Evolutionary conservation across 371 early-diverging fungal genomes (phyloP).

Genomic region (Blastocladiella emersonii): DNA sequence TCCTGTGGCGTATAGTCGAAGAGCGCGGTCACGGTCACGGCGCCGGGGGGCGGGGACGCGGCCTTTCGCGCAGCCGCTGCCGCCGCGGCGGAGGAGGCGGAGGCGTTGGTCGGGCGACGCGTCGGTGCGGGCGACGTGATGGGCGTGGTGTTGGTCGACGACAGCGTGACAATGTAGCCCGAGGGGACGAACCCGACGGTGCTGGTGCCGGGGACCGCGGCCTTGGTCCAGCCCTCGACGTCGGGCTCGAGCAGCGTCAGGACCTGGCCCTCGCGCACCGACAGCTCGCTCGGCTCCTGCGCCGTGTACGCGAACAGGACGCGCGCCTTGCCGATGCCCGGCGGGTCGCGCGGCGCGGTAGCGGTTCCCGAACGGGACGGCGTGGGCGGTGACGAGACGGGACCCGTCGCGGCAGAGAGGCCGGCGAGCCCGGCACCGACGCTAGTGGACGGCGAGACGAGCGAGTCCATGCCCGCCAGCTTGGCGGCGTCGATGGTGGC

Average conservation of each 20-base stretch:
- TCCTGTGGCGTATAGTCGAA: not conserved
- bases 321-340: not conserved
- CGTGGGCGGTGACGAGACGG: not conserved
- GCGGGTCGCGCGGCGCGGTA: not conserved
- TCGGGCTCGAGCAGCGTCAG: conserved; percentile 3
- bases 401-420: not conserved
- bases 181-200: not conserved
- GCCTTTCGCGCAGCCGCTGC: too few species aligned
- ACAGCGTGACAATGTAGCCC: not conserved
- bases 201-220: not conserved
- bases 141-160: not conserved
- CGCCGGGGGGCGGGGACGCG: too few species aligned
- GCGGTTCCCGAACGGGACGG: not conserved
- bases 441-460: not conserved
- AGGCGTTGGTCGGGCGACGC: too few species aligned
- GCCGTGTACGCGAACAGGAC: not conserved
- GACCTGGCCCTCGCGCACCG: not conserved
- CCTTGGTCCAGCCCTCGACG: not conserved
- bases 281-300: conserved; percentile 2
- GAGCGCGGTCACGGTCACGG: not conserved
- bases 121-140: too few species aligned
- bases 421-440: not conserved
- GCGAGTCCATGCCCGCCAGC: not conserved
- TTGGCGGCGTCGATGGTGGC: not conserved
- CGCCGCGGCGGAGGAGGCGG: too few species aligned